Evolutionary conservation across 78 protist genomes (phyloP).

Genomic region (Dictyostelium firmibasis): DNA sequence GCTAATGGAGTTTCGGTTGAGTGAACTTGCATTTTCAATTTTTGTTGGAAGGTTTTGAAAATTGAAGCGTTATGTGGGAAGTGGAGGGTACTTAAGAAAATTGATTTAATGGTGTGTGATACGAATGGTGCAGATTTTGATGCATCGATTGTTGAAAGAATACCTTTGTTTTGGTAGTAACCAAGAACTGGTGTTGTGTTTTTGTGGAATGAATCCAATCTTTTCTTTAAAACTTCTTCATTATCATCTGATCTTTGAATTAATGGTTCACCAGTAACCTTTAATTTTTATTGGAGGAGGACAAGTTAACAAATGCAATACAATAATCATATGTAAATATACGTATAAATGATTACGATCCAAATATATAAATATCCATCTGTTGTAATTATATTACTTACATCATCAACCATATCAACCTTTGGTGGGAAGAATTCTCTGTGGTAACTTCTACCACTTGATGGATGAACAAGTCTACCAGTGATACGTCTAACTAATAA

Average conservation of each 20-base stretch:
- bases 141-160: slow-evolving; percentile 74
- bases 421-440: slow-evolving; percentile 95
- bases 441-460: slow-evolving; percentile 94
- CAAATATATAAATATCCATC: too few relatives aligned
- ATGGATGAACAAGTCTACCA: slow-evolving; percentile 94
- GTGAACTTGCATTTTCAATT: neutral
- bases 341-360: too few relatives aligned
- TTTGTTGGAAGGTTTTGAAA: slow-evolving; percentile 7
- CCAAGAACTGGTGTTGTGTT: slow-evolving; percentile 76
- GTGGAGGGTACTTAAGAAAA: slow-evolving; percentile 35
- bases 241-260: slow-evolving; percentile 95
- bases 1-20: neutral
- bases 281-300: neutral
- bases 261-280: slow-evolving; percentile 96
- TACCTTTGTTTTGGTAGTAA: slow-evolving; percentile 54
- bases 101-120: slow-evolving; percentile 44
- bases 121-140: slow-evolving; percentile 44
- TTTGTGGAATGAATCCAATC: slow-evolving; percentile 77
- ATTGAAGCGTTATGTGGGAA: slow-evolving; percentile 30
- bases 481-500: slow-evolving; percentile 92
- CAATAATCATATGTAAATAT: too few relatives aligned
- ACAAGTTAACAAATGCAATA: neutral
- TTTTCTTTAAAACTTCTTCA: slow-evolving; percentile 75
- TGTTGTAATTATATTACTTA: neutral
- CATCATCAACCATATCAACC: slow-evolving; percentile 86